A percentile compares a stretch with the other conserved stretches of the same genome.
phyloP scores from a whole-genome alignment of 192 early-diverging fungal genomes.

The Gonapodya sp. region DNA sequence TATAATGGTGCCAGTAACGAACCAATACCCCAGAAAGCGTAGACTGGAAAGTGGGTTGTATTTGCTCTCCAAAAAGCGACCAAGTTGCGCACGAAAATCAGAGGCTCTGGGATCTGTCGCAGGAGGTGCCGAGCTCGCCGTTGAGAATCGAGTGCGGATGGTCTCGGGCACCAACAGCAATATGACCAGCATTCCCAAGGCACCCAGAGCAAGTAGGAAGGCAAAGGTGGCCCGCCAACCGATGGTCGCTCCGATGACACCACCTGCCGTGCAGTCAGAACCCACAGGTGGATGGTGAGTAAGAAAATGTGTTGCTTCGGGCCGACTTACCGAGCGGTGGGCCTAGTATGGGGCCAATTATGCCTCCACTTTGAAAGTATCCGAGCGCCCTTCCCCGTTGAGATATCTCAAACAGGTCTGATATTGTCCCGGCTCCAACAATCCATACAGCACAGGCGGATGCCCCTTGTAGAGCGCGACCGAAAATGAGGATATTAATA shows the following conservation, averaged over 20 bases:
- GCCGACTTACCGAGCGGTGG: not conserved
- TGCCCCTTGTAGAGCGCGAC: not conserved
- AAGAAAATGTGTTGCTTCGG: no score
- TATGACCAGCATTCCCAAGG: not conserved
- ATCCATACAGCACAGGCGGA: not conserved
- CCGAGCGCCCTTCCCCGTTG: conserved; percentile 45
- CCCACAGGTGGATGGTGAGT: no score
- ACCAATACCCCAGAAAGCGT: not conserved
- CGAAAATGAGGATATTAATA: not conserved
- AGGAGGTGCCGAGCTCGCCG: not conserved
- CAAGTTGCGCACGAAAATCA: not conserved
- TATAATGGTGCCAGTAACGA: not conserved
- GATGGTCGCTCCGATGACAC: not conserved
- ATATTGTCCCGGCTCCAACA: conserved; percentile 37
- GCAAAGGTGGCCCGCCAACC: not conserved
- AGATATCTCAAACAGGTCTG: conserved; percentile 37
- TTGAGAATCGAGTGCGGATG: not conserved
- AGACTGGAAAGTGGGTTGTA: not conserved
- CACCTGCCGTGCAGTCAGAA: not conserved
- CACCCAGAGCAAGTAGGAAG: not conserved
- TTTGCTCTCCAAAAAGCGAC: not conserved
- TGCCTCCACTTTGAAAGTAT: conserved; percentile 34
- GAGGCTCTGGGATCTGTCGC: not conserved
- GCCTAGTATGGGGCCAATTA: conserved; percentile 39
- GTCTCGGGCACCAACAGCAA: not conserved